A percentile compares a stretch with the other conserved stretches of the same genome.
phyloP scores from a whole-genome alignment of 1,139 yeast species.

The Saccharomyces hybrid region DNA sequence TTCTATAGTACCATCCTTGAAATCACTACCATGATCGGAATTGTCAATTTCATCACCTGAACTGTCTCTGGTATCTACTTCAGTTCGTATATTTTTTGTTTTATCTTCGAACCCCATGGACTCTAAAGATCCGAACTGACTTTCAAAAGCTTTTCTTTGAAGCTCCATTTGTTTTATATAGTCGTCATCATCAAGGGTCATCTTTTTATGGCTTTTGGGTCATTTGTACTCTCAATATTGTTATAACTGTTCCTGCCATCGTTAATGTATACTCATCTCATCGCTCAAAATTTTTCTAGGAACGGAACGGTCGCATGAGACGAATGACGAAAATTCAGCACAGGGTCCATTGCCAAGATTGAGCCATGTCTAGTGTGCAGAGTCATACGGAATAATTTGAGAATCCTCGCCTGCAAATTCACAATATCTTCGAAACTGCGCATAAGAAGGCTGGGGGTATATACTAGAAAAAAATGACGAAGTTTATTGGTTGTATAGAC shows the following conservation, averaged over 20 bases:
- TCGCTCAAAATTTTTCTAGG: neutral
- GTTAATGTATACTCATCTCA: constrained; percentile 10
- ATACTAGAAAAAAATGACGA: constrained; percentile 47
- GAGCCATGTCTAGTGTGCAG: neutral
- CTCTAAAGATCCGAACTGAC: constrained; percentile 60
- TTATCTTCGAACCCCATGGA: constrained; percentile 54
- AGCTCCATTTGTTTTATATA: constrained; percentile 45
- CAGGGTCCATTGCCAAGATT: constrained; percentile 1
- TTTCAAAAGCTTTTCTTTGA: constrained; percentile 57
- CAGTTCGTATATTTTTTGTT: constrained; percentile 30
- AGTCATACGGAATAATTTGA: neutral
- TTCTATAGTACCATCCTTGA: constrained; percentile 4
- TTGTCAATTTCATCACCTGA: constrained; percentile 8
- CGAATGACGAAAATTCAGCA: neutral
- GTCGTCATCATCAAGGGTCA: constrained; percentile 32
- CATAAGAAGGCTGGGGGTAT: neutral
- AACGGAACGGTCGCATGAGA: constrained; percentile 1
- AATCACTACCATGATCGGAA: constrained; percentile 18
- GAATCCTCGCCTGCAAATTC: neutral
- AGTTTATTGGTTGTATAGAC: constrained; percentile 90
- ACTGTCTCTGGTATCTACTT: neutral
- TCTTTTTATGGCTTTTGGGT: neutral
- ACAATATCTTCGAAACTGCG: neutral
- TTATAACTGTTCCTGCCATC: neutral
- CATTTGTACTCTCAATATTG: neutral